Evolutionary conservation across 371 early-diverging fungal genomes (phyloP), one percentile per base, ranked within the genome.

Genomic region (Blastocladiella emersonii): DNA sequence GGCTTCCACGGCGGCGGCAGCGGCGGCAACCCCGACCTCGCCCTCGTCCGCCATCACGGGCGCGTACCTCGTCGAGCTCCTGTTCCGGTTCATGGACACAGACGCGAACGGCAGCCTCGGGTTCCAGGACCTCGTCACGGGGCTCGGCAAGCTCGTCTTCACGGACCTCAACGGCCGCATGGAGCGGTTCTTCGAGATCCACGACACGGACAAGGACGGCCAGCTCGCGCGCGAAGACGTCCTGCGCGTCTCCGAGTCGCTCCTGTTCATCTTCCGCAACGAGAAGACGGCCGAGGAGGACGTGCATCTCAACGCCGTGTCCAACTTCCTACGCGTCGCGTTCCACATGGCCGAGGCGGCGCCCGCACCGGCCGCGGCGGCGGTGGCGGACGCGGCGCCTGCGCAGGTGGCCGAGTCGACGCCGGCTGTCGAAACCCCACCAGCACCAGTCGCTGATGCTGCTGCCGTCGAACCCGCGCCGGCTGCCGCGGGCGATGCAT

Each of bases 181-280:
- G 70, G 80, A 86, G 43, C 68, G 89, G 32, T 90, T 96, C 65
- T 95, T 93, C 67, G 76, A 84, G 17, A 70, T 92, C 63, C 93
- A 93, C 65, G 92, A 93, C 66, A 66, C 73, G 15, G 84, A 90
- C 68, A 71, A 78, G 59, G 86, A 91, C 65, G 85, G 84, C 2
- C 74, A 72, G 34, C 71, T 96, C 35, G 81, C 73, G 61, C 83
- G 87, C 41, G 87, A 94, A 45, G 93, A 94, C 65, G 75, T 92
- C n/a, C 74, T 93, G 60, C 85, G 87, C 57, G 72, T 94, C 56
- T 91, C 92, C 1, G 96, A 96, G 70, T 85, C 89, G 45, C 70
- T 96, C 17, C 73, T 95, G 39, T 91, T 88, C 72, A 72, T 92
- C 4, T 82, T 87, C 73, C 75, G 90, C 34, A 69, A 71, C 37